Conservation (phyloP, 495 filamentous ascomycete species). For the Parathielavia appendiculata region DNA sequence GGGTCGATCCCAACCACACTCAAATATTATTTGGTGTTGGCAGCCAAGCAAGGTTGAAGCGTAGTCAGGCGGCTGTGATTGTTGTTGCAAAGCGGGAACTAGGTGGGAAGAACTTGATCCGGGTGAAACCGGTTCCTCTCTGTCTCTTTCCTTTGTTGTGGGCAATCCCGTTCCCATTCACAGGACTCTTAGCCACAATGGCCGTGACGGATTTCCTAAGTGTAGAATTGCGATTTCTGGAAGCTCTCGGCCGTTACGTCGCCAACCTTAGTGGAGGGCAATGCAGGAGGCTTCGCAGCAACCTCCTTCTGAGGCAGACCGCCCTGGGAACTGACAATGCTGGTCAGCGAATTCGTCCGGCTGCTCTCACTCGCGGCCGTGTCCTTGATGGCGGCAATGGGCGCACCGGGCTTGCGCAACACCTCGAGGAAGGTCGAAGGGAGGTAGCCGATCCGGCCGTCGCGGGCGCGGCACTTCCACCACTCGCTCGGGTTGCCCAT, state of each 20-base stretch:
- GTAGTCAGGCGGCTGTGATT: background rate
- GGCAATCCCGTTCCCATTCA: background rate
- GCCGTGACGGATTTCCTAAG: conserved; percentile 38
- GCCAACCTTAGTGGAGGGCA: conserved; percentile 55
- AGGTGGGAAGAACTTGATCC: background rate
- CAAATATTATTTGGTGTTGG: background rate
- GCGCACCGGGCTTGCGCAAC: conserved; percentile 55
- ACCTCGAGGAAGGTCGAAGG: conserved; percentile 84
- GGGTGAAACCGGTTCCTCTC: background rate
- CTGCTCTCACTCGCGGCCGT: conserved; percentile 47
- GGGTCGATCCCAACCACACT: background rate
- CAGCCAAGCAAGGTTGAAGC: background rate
- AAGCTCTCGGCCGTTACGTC: conserved; percentile 81
- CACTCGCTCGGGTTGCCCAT: conserved; percentile 88
- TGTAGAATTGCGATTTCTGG: conserved; percentile 83
- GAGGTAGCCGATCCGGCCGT: conserved; percentile 86
- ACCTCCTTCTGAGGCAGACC: conserved; percentile 34
- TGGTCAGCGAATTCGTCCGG: conserved; percentile 46
- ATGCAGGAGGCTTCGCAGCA: conserved; percentile 40
- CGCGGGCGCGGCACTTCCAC: conserved; percentile 94
- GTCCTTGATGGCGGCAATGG: conserved; percentile 51
- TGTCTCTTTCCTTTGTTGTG: background rate
- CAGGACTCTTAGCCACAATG: background rate
- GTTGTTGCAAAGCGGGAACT: background rate
- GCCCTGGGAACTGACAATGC: conserved; percentile 35